These are phyloP conservation scores for Argentina anserina DNA, from an alignment of 306 rosid species.

Conservation along the genomic window DNA sequence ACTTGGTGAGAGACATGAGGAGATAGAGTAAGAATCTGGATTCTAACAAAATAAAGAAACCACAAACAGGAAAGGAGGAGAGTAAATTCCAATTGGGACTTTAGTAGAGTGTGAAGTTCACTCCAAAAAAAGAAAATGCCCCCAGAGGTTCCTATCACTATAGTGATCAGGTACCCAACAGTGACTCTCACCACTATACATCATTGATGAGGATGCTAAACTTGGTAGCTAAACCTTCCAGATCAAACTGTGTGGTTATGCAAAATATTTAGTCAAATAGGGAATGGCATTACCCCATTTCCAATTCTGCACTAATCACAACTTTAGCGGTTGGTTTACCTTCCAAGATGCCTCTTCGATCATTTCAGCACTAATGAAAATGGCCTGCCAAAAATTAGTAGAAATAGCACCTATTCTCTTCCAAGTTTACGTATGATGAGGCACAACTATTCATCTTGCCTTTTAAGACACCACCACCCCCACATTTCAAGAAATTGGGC, in stretches of 20 bases:
- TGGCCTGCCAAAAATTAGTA: conserved; percentile 3
- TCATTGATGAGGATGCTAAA: neutral
- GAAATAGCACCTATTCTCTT: neutral
- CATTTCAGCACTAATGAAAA: neutral
- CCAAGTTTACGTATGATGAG: neutral
- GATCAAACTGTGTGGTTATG: neutral
- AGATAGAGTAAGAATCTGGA: neutral
- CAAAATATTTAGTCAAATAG: neutral
- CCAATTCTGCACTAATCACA: neutral
- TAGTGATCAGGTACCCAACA: neutral
- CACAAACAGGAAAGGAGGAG: neutral
- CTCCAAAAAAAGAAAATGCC: neutral
- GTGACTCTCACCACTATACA: neutral
- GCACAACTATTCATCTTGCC: neutral
- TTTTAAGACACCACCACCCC: neutral
- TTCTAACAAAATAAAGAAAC: neutral
- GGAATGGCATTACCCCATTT: neutral
- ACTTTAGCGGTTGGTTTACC: conserved; percentile 1
- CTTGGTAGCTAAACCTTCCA: neutral
- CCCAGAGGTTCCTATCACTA: neutral
- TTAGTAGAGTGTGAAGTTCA: neutral
- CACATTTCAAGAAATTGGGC: conserved; percentile 10
- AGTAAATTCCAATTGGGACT: neutral
- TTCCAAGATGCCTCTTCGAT: neutral
- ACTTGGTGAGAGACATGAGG: neutral